phyloP scores from a whole-genome alignment of 2,329 filamentous ascomycete genomes.

The Alternaria longipes region DNA sequence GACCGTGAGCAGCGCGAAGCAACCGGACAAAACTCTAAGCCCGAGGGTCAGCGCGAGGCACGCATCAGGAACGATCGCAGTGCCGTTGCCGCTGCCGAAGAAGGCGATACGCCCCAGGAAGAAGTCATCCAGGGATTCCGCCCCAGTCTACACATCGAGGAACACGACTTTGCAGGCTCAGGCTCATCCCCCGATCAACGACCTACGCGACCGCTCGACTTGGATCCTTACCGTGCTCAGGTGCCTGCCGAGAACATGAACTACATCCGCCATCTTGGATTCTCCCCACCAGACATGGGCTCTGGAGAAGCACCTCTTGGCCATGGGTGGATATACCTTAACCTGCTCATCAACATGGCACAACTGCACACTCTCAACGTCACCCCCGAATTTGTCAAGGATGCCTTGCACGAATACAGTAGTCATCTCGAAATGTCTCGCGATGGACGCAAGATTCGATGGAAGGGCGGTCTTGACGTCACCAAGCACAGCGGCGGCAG shows the following conservation, averaged over 20 bases:
- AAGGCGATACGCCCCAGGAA: constrained; percentile 18
- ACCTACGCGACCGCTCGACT: constrained; percentile 77
- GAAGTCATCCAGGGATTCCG: constrained; percentile 34
- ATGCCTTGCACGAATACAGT: constrained; percentile 74
- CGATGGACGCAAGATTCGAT: constrained; percentile 81
- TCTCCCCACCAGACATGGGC: constrained; percentile 67
- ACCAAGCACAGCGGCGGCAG: constrained; percentile 73
- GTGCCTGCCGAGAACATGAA: constrained; percentile 79
- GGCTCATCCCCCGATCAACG: constrained; percentile 70
- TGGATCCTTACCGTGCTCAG: constrained; percentile 81
- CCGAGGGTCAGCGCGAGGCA: constrained; percentile 58
- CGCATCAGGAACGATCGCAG: constrained; percentile 55
- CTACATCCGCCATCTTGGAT: constrained; percentile 78
- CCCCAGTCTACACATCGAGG: constrained; percentile 25
- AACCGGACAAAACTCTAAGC: constrained; percentile 44
- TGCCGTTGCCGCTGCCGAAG: constrained; percentile 27
- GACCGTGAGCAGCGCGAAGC: constrained; percentile 55
- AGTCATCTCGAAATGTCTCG: constrained; percentile 78
- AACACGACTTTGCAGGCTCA: constrained; percentile 43
- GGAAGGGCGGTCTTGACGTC: constrained; percentile 74
- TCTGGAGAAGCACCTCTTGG: constrained; percentile 66
- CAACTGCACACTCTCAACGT: constrained; percentile 88
- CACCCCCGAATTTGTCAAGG: constrained; percentile 78
- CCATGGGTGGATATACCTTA: constrained; percentile 84
- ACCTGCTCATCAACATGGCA: constrained; percentile 80